Evolutionary conservation across 805 yeast genomes (phyloP).

Genomic region (Candida tallmaniae): DNA sequence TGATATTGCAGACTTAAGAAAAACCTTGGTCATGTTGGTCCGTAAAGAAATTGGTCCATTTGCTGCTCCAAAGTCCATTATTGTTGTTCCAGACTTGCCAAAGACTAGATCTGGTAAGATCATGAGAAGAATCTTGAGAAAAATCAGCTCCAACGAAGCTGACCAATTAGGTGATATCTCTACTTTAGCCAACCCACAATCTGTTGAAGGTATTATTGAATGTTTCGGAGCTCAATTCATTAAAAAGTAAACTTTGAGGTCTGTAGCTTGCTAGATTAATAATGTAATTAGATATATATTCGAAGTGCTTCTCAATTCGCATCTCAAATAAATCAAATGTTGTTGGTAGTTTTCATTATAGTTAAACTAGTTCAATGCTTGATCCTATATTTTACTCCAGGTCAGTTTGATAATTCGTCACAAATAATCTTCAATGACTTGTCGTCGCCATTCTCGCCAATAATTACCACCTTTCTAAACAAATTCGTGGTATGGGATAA

Average conservation of each 20-base stretch:
- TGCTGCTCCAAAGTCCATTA: slow-evolving; percentile 76
- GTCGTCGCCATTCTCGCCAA: neutral
- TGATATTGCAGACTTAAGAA: slow-evolving; percentile 52
- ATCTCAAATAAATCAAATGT: neutral
- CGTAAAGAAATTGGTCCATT: slow-evolving; percentile 81
- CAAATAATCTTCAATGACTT: slow-evolving; percentile 19
- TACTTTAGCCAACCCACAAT: slow-evolving; percentile 71
- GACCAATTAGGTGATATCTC: slow-evolving; percentile 79
- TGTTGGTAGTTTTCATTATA: slow-evolving; percentile 19
- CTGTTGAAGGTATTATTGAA: slow-evolving; percentile 62
- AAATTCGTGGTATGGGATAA: slow-evolving; percentile 80
- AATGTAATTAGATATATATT: neutral
- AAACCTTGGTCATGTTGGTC: slow-evolving; percentile 62
- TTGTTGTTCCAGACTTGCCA: slow-evolving; percentile 73
- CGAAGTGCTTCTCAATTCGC: neutral
- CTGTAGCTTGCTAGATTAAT: no score
- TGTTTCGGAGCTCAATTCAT: slow-evolving; percentile 36
- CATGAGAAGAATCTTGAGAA: slow-evolving; percentile 82
- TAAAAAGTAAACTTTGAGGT: slow-evolving; percentile 23
- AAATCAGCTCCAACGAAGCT: slow-evolving; percentile 68
- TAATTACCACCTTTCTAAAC: slow-evolving; percentile 26
- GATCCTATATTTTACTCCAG: slow-evolving; percentile 37
- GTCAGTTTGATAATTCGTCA: slow-evolving; percentile 48
- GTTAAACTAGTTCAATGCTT: slow-evolving; percentile 36
- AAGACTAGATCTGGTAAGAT: slow-evolving; percentile 85